Conservation (phyloP, 2,329 filamentous ascomycete genomes). For the Ilyonectria destructans region DNA sequence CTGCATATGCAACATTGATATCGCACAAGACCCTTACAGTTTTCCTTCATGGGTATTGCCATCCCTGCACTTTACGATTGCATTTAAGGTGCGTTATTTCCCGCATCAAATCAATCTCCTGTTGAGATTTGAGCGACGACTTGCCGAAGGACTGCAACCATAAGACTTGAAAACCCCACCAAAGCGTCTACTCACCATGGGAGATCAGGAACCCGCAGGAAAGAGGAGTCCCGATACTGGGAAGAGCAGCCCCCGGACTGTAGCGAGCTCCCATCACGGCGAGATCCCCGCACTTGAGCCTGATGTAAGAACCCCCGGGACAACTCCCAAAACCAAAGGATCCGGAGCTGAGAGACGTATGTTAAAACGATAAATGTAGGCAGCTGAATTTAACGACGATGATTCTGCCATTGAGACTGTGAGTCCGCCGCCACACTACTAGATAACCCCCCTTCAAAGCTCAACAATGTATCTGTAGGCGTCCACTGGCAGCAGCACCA, state of each 20-base stretch:
- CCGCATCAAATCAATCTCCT: neutral
- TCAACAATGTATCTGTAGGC: neutral
- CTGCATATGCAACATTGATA: neutral
- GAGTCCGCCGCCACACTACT: neutral
- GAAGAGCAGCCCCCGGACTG: neutral
- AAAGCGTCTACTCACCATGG: neutral
- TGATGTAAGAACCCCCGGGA: neutral
- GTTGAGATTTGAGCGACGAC: too few relatives aligned
- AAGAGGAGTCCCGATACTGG: conserved; percentile 11
- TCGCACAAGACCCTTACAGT: neutral
- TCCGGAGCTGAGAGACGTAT: accelerated
- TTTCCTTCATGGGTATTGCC: neutral
- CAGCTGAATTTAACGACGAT: conserved; percentile 1
- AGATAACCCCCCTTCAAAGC: neutral
- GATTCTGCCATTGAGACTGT: conserved; percentile 15
- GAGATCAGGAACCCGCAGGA: neutral
- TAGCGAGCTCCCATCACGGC: neutral
- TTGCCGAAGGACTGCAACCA: neutral
- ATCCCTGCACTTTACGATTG: neutral
- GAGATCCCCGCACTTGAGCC: conserved; percentile 15
- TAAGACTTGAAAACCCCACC: too few relatives aligned
- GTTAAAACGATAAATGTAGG: neutral
- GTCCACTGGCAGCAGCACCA: conserved; percentile 2
- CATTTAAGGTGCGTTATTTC: conserved; percentile 7
- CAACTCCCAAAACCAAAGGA: too few relatives aligned